These are phyloP conservation scores for Aureobasidium pullulans DNA, from an alignment of 2,329 filamentous ascomycete species.

Conservation along the genomic window DNA sequence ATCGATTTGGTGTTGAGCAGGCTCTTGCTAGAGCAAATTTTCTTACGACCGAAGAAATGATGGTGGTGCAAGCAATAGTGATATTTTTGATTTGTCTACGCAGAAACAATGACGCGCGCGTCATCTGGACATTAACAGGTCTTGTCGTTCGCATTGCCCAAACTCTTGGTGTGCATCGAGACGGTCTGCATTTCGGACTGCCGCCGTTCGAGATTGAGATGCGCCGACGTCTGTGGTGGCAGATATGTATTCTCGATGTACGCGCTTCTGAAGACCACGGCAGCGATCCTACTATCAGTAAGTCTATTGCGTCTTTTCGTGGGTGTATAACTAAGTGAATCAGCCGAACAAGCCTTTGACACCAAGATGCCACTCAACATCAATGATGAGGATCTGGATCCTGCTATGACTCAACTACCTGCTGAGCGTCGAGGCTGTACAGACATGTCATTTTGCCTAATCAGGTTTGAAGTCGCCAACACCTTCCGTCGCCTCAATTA, in stretches of 20 bases:
- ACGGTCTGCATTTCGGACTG: constrained; percentile 48
- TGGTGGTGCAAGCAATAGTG: constrained; percentile 55
- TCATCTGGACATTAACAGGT: constrained; percentile 53
- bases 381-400: constrained; percentile 46
- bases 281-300: constrained; percentile 50
- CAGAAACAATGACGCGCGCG: constrained; percentile 42
- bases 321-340: neutral
- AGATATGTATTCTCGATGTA: constrained; percentile 49
- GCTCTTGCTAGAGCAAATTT: constrained; percentile 56
- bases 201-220: constrained; percentile 55
- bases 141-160: constrained; percentile 53
- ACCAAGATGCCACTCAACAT: constrained; percentile 52
- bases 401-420: constrained; percentile 43
- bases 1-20: constrained; percentile 58
- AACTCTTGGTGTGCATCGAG: constrained; percentile 53
- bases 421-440: constrained; percentile 46
- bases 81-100: constrained; percentile 54
- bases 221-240: constrained; percentile 32
- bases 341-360: constrained; percentile 49
- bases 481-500: constrained; percentile 40
- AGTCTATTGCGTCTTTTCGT: neutral
- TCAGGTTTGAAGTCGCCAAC: constrained; percentile 46
- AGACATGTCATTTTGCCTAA: constrained; percentile 49
- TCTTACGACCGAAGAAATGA: constrained; percentile 53
- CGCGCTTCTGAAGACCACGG: constrained; percentile 57